Conservation (phyloP, 371 early-diverging fungal genomes). For the Zychaea mexicana region DNA sequence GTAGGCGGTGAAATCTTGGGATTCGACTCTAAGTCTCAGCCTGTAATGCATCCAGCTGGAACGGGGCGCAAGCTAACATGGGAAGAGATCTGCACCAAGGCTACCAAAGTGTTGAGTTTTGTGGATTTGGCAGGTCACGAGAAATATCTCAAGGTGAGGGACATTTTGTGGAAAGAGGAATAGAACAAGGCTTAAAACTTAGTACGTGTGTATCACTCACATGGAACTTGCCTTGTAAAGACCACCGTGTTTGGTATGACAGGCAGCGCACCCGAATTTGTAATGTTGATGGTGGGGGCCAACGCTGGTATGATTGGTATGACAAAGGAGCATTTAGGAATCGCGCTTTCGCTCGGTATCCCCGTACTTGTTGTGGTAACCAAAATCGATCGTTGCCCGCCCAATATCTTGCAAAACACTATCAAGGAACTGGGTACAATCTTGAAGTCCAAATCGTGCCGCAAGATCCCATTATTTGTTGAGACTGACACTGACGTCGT, state of each 20-base stretch:
- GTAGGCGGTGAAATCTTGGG: conserved; percentile 91
- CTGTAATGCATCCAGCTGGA: conserved; percentile 35
- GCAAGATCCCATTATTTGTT: conserved; percentile 90
- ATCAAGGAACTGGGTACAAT: conserved; percentile 82
- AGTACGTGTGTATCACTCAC: neutral
- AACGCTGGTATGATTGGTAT: conserved; percentile 93
- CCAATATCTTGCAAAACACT: conserved; percentile 81
- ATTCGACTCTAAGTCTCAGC: conserved; percentile 70
- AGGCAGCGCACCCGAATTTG: conserved; percentile 88
- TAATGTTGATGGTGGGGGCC: conserved; percentile 90
- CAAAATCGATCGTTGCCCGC: conserved; percentile 92
- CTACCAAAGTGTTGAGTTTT: conserved; percentile 86
- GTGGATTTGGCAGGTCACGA: conserved; percentile 94
- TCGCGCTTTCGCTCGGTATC: conserved; percentile 82
- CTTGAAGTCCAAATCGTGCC: conserved; percentile 86
- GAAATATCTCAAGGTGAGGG: conserved; percentile 82
- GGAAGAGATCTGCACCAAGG: conserved; percentile 78
- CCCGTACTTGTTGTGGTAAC: conserved; percentile 92
- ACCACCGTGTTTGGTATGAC: conserved; percentile 95
- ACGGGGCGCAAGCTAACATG: conserved; percentile 71
- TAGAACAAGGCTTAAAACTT: too few species aligned
- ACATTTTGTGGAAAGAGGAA: neutral
- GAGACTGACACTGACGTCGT: conserved; percentile 76
- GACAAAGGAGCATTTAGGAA: conserved; percentile 93
- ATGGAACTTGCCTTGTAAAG: conserved; percentile 13